These are phyloP conservation scores for Aspergillus nomiae DNA, from an alignment of 2,329 filamentous ascomycete species.

Conservation along the genomic window DNA sequence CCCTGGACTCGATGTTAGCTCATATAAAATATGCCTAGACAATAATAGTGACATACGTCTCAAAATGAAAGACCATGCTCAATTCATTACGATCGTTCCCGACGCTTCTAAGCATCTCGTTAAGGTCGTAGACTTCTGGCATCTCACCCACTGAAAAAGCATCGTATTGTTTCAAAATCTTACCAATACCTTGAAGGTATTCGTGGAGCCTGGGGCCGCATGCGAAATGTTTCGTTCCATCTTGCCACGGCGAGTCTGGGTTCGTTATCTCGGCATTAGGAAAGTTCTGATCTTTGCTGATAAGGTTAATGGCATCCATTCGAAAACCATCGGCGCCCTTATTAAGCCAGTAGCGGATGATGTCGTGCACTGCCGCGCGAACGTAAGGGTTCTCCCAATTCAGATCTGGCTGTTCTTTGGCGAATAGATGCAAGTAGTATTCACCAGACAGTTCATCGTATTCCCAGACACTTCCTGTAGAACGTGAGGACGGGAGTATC, in stretches of 20 bases:
- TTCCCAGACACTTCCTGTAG: not conserved
- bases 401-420: slow-evolving; percentile 73
- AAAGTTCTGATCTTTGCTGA: slow-evolving; percentile 62
- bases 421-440: slow-evolving; percentile 76
- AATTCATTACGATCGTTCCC: slow-evolving; percentile 59
- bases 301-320: slow-evolving; percentile 72
- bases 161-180: slow-evolving; percentile 56
- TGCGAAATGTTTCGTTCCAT: slow-evolving; percentile 3
- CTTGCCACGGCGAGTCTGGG: not conserved
- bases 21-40: no score
- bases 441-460: slow-evolving; percentile 67
- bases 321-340: slow-evolving; percentile 71
- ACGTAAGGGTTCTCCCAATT: slow-evolving; percentile 76
- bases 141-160: slow-evolving; percentile 63
- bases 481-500: not conserved
- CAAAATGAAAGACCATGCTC: slow-evolving; percentile 73
- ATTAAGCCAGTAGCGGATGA: slow-evolving; percentile 77
- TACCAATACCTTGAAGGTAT: slow-evolving; percentile 52
- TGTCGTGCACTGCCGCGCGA: slow-evolving; percentile 67
- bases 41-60: slow-evolving; percentile 35
- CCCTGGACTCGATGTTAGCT: not conserved
- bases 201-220: slow-evolving; percentile 1
- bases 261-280: slow-evolving; percentile 45
- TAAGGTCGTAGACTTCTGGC: slow-evolving; percentile 50
- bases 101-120: slow-evolving; percentile 56